Evolutionary conservation across 2,329 filamentous ascomycete genomes (phyloP), one percentile per base, ranked within the genome.

Genomic region (Torrubiella hemipterigena): DNA sequence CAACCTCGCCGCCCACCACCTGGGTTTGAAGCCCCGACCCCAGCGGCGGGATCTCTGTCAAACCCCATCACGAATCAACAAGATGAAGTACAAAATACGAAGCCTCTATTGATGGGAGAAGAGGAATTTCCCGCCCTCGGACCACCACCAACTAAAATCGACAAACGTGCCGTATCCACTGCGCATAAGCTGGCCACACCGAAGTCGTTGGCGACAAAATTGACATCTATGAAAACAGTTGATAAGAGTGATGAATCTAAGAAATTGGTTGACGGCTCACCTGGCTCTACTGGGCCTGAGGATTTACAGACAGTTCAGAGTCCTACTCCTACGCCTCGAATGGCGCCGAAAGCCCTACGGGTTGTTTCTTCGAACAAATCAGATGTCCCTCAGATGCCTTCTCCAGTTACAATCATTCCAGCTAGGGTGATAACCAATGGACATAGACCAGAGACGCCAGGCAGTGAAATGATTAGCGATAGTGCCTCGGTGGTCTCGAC

Each of bases 401-500:
- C 55, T 5, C 52, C 48, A 5, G 45, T 47, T 12, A 38, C 48
- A 29, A 41, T 49, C 22, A 37, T 42, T 21, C 35, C 41, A n/a
- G 50, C 51, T 9, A 49, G 52, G 31, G 47, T 43, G 3, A 36
- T 53, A 15, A 52, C 50, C 12, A 32, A 38, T 9, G 48, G 43
- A 6, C 48, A 78, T 34, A 63, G 70, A 6, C 80, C 82, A n/a
- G 75, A 74, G 17, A 86, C 81, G 1, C 81, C 82, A 0, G 70
- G 61, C 2, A 86, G 80, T 46, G 82, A 87, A 45, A 63, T 74
- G 34, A 65, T 83, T 21, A 85, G 80, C n/a, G 82, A 89, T 47
- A 83, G 71, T 33, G 75, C 81, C 9, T 86, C 80, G 0, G 61
- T 86, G 15, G 67, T 83, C 5, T 87, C 82, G 12, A 67, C 75